Base-by-base conservation (phyloP, 495 filamentous ascomycete species). In the Aspergillus coremiiformis region DNA sequence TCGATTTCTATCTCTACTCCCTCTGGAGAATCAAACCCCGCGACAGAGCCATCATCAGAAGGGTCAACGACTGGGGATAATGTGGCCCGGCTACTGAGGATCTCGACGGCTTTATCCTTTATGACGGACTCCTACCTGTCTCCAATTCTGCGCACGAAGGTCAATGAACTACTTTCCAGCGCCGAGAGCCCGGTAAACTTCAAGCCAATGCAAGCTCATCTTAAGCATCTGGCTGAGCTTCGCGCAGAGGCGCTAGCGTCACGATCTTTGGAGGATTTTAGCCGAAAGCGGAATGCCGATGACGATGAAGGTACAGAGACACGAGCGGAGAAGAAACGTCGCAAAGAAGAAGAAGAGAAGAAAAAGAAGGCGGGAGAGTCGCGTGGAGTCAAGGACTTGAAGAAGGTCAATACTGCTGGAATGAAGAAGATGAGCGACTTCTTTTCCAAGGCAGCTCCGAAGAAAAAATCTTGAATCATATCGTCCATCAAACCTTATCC, bases 351-450 rank as follows among this genome's bases (percentile, higher is more conserved):
- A 32, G 86, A 90, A 62, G 89, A 92, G 67, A 85, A 83, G 70
- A 79, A 80, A 47, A 83, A 82, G 57, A 89, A 89, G 66, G 78
- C 77, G 7, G 74, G 75, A 12, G 79, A 88, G 69, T 92, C 85
- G 56, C 74, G 80, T 17, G 90, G 79, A 0, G 81, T 95, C 1
- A 82, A 78, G 58, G 77, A 91, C 33, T 62, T 99, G 60, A 85
- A 84, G 65, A 97, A 96, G 72, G 92, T 87, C 12, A 86, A 96
- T 64, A 89, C 83, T 0, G 80, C 61, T 14, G 94, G 93, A 22
- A 99, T 99, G 93, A 89, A 87, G 77, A 97, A 96, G 76, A 80
- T 98, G 83, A 96, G 89, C 57, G 80, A 84, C 54, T 98, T 97
- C 66, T 98, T 98, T 66, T 79, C 77, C 32, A 96, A 91, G 73